Conservation (phyloP, 1,284 basidiomycete species). For the Apiotrichum gracile region DNA sequence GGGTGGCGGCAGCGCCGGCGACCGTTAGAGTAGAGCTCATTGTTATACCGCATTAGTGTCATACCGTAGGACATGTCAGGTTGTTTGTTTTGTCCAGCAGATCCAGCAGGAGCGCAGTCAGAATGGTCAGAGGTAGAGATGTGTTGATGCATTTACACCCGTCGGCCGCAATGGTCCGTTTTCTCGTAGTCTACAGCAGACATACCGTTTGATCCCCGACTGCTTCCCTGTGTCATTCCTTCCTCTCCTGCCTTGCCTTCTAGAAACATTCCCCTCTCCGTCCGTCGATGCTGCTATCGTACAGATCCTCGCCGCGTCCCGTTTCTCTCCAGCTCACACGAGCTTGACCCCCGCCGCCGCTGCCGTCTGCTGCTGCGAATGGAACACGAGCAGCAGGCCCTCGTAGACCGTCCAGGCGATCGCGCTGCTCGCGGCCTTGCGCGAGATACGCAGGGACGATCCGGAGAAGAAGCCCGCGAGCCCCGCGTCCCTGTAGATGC, state of each 20-base stretch:
- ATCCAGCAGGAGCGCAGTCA: neutral
- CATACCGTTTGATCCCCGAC: too few species aligned
- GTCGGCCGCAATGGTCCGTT: neutral
- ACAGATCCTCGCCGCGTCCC: too few species aligned
- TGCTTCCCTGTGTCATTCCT: neutral
- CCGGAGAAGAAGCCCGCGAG: constrained; percentile 77
- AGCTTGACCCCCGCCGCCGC: neutral
- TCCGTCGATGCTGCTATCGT: neutral
- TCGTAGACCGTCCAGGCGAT: constrained; percentile 94
- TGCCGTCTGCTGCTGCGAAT: constrained; percentile 29
- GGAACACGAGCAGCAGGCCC: constrained; percentile 59
- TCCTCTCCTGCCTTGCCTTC: too few species aligned
- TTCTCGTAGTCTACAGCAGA: neutral
- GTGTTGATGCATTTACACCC: neutral
- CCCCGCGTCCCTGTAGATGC: constrained; percentile 70
- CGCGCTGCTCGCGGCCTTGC: constrained; percentile 82
- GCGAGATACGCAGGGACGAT: constrained; percentile 68
- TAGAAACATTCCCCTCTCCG: neutral
- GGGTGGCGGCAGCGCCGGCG: neutral
- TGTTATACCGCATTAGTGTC: too few species aligned
- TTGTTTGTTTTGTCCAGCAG: too few species aligned
- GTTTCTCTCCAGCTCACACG: too few species aligned
- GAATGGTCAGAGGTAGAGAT: neutral
- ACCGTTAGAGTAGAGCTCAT: too few species aligned
- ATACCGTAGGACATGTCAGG: too few species aligned